Base-by-base conservation (phyloP, 768 basidiomycete species). In the Kwoniella dejecticola region DNA sequence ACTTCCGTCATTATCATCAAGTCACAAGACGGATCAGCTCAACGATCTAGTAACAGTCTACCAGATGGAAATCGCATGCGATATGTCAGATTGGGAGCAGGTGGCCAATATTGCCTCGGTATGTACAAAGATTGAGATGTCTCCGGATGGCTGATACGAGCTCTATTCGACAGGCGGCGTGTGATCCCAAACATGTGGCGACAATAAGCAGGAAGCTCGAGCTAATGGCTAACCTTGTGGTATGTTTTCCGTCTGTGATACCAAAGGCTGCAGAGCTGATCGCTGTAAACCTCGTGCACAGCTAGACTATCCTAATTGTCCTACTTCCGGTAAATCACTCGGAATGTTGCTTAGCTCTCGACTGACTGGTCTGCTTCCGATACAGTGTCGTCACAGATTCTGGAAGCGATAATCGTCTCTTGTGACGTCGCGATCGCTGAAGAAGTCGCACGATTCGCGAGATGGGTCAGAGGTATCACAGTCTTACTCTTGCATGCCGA, bases 391-490 rank as follows among this genome's bases (percentile, higher is more conserved):
- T 31, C 29, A 19, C 30, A 17, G n/a, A 12, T 31, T 2, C 27
- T 56, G 3, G 42, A 56, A 12, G 17, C 21, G 2, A 31, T 56
- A 7, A n/a, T 56, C 41, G 27, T 8, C 15, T 4, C 15, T 21
- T 45, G 42, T 31, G 17, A 4, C 3, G 31, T n/a, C 10, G 17
- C 33, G 6, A 46, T 6, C 44, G 29, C 4, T 19, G 42, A 44
- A 23, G 54, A 56, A 4, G 54, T 56, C 1, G 41, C 41, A 5
- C 41, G 44, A 45, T 56, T 56, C 19, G 44, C 54, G 11, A 56
- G 54, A 21, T 56, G 54, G 54, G 46, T 46, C 17, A 23, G 54
- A 15, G 44, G 42, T 45, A 56, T 46, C 6, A 56, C 44, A 1
- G 41, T 26, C n/a, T n/a, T 59, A 15, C 24, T 59, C 1, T 48